These are phyloP conservation scores for Macrophomina pseudophaseolina DNA, from an alignment of 2,329 filamentous ascomycete genomes.

Conservation along the genomic window DNA sequence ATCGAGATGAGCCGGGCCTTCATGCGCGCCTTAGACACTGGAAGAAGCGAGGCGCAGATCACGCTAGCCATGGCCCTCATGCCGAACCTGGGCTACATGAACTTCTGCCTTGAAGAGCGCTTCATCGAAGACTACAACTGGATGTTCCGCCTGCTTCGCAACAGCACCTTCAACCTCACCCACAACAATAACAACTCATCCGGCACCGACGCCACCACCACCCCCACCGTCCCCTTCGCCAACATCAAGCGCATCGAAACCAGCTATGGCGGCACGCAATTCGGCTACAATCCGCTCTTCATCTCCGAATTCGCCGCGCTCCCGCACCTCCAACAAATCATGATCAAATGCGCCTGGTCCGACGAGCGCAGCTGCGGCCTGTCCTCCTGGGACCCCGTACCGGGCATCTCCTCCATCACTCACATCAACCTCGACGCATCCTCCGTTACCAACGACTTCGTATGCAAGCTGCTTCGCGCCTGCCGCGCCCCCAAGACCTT, in stretches of 20 bases:
- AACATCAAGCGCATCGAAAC: not conserved
- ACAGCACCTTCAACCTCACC: constrained; percentile 1
- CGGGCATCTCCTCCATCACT: not conserved
- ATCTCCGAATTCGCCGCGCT: constrained; percentile 1
- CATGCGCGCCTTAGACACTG: not conserved
- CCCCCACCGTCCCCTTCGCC: not conserved
- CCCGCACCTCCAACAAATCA: not conserved
- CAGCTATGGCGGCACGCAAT: constrained; percentile 1
- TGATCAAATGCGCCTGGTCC: constrained; percentile 2
- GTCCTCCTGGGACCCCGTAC: not conserved
- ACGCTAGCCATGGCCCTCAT: not conserved
- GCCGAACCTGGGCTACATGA: constrained; percentile 10
- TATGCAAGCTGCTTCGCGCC: constrained; percentile 6
- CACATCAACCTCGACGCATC: constrained; percentile 17
- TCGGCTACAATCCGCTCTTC: constrained; percentile 12
- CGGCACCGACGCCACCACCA: not conserved
- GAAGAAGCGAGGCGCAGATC: constrained; percentile 4
- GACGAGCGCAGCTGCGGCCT: constrained; percentile 3
- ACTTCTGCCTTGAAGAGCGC: constrained; percentile 8
- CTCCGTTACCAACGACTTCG: constrained; percentile 12
- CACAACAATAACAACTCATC: not conserved
- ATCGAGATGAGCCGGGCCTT: constrained; percentile 1
- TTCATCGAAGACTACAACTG: constrained; percentile 14
- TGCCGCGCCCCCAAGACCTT: constrained; percentile 11
- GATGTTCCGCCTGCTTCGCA: not conserved